Base-by-base conservation (phyloP, 441 rosid genomes). In the Geranium incanum region DNA sequence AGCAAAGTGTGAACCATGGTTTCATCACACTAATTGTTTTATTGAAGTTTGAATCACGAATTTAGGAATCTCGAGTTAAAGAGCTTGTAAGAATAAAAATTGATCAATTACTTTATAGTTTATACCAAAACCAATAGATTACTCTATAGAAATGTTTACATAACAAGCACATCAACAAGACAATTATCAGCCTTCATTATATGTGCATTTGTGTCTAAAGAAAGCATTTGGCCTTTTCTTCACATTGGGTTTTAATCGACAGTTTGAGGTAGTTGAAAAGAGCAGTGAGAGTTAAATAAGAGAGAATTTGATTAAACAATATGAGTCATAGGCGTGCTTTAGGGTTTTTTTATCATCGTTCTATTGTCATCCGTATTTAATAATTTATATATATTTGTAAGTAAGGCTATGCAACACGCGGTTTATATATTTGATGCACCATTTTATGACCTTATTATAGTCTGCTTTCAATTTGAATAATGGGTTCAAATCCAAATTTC, bases 381-480 rank as follows among this genome's bases (percentile, higher is more conserved):
- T 28, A 28, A 28, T 28, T 28, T 48, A 15, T 48, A 12, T 48
- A 12, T 48, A 48, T 12, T 15, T 15, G 3, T 12, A n/a, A 9
- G 16, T 48, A 48, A 48, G 15, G 55, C n/a, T 48, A 48, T 48
- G 55, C 55, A 48, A 48, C 55, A 11, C 9, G 55, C 55, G 2
- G 55, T 28, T 28, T 28, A 28, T 28, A 28, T 28, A 7, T 43
- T 50, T 71, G 9, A 78, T 80, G 75, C 87, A 94, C 97, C 92
- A 90, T 12, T 82, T 92, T 84, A 87, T 90, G 89, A 3, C 13
- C 52, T 45, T 45, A 3, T 9, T 12, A 45, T 45, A 48, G 16
- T 48, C 15, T 12, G 55, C 16, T 48, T 9, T 48, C 55, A 48
- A 13, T 11, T 80, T 89, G 84, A 92, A 98, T 7, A 93, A 86